phyloP scores from a whole-genome alignment of 2,329 filamentous ascomycete genomes.

The Arthrobotrys megalospora region DNA sequence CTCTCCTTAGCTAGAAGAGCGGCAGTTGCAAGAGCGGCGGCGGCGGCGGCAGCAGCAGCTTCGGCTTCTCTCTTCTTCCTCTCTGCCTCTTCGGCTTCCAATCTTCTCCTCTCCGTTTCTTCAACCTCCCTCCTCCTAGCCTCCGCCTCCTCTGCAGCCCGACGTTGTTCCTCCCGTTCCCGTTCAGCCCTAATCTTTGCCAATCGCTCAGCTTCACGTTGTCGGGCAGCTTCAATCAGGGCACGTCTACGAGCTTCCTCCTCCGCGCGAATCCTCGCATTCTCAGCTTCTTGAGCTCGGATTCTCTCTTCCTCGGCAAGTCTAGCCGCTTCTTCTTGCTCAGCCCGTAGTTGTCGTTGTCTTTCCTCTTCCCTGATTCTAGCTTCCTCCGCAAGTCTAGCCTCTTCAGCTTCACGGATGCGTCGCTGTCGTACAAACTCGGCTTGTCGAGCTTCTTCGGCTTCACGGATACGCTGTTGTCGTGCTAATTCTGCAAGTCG shows the following conservation, averaged over 20 bases:
- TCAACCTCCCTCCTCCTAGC: slow-evolving; percentile 8
- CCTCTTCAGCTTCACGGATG: slow-evolving; percentile 38
- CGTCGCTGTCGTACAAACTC: slow-evolving; percentile 5
- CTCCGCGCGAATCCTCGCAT: slow-evolving; percentile 35
- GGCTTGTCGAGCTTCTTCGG: slow-evolving; percentile 30
- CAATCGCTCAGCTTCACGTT: slow-evolving; percentile 46
- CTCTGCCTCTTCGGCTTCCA: slow-evolving; percentile 16
- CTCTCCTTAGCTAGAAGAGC: slow-evolving; percentile 37
- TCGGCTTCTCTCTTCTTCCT: slow-evolving; percentile 37
- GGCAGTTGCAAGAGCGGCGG: slow-evolving; percentile 22
- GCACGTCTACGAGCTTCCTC: slow-evolving; percentile 51
- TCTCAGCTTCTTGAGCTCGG: slow-evolving; percentile 11
- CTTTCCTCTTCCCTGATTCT: slow-evolving; percentile 33
- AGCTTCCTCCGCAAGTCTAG: slow-evolving; percentile 34
- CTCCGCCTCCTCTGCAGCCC: slow-evolving; percentile 36
- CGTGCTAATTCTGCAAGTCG: slow-evolving; percentile 16
- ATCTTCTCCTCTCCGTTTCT: slow-evolving; percentile 9
- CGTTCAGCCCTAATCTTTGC: slow-evolving; percentile 33
- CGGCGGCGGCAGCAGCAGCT: slow-evolving; percentile 38
- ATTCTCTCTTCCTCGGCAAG: slow-evolving; percentile 32
- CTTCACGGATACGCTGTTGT: slow-evolving; percentile 38
- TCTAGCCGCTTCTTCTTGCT: slow-evolving; percentile 34
- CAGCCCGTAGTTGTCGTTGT: slow-evolving; percentile 27
- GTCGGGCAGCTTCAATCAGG: slow-evolving; percentile 42
- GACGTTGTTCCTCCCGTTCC: slow-evolving; percentile 33